Evolutionary conservation across 768 basidiomycete species (phyloP).

Genomic region (Goffeauzyma gilvescens): DNA sequence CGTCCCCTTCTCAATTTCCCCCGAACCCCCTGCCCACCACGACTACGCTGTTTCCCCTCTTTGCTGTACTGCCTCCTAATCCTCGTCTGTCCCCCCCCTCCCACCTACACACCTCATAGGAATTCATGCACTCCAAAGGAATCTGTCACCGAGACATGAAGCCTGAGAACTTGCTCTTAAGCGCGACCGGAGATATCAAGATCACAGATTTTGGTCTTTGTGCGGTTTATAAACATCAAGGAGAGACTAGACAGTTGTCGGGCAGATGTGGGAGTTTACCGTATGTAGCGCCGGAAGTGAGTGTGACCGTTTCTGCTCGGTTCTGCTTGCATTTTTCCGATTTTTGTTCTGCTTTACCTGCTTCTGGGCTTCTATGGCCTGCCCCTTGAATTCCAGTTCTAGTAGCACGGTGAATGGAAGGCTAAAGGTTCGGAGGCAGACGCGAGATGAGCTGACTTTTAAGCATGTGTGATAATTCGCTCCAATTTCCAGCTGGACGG

Average conservation of each 20-base stretch:
- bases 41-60: neutral
- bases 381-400: too few species aligned
- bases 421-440: too few species aligned
- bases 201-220: slow-evolving; percentile 91
- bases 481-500: slow-evolving; percentile 41
- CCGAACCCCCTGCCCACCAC: neutral
- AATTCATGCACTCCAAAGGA: slow-evolving; percentile 69
- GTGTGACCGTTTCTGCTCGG: too few species aligned
- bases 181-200: slow-evolving; percentile 51
- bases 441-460: too few species aligned
- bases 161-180: slow-evolving; percentile 82
- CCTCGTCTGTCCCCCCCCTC: too few species aligned
- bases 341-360: too few species aligned
- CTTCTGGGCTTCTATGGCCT: too few species aligned
- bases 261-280: slow-evolving; percentile 83
- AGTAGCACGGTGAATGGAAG: too few species aligned
- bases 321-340: too few species aligned
- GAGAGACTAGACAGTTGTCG: slow-evolving; percentile 52
- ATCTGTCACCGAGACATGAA: slow-evolving; percentile 94
- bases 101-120: slow-evolving; percentile 36
- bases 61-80: neutral
- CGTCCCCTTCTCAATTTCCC: neutral
- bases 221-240: slow-evolving; percentile 72
- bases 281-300: slow-evolving; percentile 83
- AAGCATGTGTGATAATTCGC: neutral